Conservation (phyloP, 169 alveolate genomes). For the Eimeria acervulina region DNA sequence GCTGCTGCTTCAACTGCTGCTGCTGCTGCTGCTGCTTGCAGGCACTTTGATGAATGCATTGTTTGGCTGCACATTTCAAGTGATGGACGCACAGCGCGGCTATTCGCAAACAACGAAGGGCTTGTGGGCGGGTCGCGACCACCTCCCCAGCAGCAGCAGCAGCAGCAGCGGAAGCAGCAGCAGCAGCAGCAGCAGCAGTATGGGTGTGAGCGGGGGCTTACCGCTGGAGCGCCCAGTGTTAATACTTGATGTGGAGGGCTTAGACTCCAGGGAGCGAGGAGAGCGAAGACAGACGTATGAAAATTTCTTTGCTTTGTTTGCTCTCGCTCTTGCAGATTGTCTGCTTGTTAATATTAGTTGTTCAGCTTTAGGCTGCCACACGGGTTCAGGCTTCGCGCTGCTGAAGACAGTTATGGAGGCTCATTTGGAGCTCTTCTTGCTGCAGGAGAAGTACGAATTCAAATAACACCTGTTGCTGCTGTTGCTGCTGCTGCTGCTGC, state of each 20-base stretch:
- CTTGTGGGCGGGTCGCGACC: slow-evolving; percentile 92
- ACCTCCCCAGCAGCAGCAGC: background rate
- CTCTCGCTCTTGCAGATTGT: slow-evolving; percentile 95
- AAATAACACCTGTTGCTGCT: too few species aligned
- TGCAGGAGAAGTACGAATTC: slow-evolving; percentile 67
- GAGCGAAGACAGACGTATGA: slow-evolving; percentile 94
- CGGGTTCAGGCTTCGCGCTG: slow-evolving; percentile 94
- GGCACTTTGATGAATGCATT: slow-evolving; percentile 92
- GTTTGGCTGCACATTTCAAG: slow-evolving; percentile 92
- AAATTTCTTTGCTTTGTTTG: slow-evolving; percentile 93
- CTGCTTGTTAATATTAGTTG: slow-evolving; percentile 93
- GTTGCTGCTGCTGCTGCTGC: too few species aligned
- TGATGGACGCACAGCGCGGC: slow-evolving; percentile 93
- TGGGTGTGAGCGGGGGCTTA: background rate
- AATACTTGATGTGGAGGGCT: slow-evolving; percentile 95
- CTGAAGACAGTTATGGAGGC: slow-evolving; percentile 94
- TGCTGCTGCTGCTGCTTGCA: slow-evolving; percentile 34
- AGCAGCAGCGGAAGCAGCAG: too few species aligned
- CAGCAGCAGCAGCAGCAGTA: too few species aligned
- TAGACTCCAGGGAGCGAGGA: slow-evolving; percentile 95
- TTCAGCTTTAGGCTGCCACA: slow-evolving; percentile 91
- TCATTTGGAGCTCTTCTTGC: slow-evolving; percentile 89
- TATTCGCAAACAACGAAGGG: slow-evolving; percentile 96
- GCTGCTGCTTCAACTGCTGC: slow-evolving; percentile 34
- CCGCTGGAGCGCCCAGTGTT: slow-evolving; percentile 81